phyloP scores from a whole-genome alignment of 2,329 filamentous ascomycete genomes.

The Aureobasidium namibiae region DNA sequence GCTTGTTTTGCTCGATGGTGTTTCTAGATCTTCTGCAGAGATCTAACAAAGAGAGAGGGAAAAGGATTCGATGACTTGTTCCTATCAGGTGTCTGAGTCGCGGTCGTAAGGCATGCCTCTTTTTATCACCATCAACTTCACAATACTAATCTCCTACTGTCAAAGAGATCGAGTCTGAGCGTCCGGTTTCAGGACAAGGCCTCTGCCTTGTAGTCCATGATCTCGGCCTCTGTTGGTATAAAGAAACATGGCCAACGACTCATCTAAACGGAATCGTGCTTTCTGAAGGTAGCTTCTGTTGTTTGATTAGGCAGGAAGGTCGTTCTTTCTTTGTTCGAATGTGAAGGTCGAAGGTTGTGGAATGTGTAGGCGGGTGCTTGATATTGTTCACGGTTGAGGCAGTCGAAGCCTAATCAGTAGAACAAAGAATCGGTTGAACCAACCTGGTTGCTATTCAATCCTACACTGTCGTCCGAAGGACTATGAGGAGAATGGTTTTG shows the following conservation, averaged over 20 bases:
- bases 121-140: background rate
- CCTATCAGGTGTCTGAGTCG: background rate
- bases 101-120: background rate
- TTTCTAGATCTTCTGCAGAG: background rate
- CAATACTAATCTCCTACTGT: background rate
- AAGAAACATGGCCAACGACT: background rate
- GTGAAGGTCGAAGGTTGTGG: background rate
- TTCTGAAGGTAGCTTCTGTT: background rate
- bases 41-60: background rate
- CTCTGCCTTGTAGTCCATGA: background rate
- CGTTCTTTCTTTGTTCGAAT: background rate
- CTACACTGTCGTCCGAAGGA: too few relatives aligned
- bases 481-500: too few relatives aligned
- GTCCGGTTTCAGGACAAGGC: constrained; percentile 1
- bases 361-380: background rate
- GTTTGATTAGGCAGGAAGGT: background rate
- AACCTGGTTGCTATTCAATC: too few relatives aligned
- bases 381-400: background rate
- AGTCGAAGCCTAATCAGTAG: background rate
- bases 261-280: background rate
- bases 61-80: background rate
- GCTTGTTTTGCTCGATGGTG: background rate
- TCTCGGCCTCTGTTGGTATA: background rate
- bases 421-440: background rate
- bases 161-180: background rate